Percentiles rank a stretch among this genome's conserved stretches.
These are phyloP conservation scores for Diplocarpon rosae DNA, from an alignment of 2,329 filamentous ascomycete genomes.

Conservation along the genomic window DNA sequence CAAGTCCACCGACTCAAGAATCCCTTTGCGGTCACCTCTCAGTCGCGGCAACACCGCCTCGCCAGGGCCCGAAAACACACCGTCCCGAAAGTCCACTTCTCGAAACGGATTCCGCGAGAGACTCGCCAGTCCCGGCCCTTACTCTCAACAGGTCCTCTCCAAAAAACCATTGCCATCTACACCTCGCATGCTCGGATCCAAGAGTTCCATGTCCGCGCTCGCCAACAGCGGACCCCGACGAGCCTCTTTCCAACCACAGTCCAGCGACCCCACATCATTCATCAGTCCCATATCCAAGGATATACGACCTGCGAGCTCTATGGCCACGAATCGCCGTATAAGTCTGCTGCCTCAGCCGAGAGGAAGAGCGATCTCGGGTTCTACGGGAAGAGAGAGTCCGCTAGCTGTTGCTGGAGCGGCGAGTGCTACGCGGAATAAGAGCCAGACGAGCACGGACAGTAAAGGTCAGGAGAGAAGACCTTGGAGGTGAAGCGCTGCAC, in stretches of 20 bases:
- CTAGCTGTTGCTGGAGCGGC: conserved; percentile 36
- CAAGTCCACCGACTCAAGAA: conserved; percentile 20
- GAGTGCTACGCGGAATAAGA: conserved; percentile 29
- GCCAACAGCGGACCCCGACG: conserved; percentile 33
- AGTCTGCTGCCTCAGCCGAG: conserved; percentile 41
- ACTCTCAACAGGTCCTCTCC: conserved; percentile 34
- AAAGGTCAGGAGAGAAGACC: conserved; percentile 19
- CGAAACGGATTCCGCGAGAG: conserved; percentile 43
- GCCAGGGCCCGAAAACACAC: conserved; percentile 20
- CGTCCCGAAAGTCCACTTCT: conserved; percentile 20
- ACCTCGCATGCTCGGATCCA: conserved; percentile 21
- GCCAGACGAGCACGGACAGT: conserved; percentile 18
- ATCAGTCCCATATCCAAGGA: conserved; percentile 18
- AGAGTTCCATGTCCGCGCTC: conserved; percentile 35
- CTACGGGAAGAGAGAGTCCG: conserved; percentile 38
- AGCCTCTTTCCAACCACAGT: conserved; percentile 40
- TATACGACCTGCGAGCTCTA: conserved; percentile 44
- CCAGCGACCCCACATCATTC: conserved; percentile 28
- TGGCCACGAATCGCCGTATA: conserved; percentile 39
- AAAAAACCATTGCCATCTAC: conserved; percentile 31
- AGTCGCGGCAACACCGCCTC: conserved; percentile 23
- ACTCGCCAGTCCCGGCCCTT: conserved; percentile 41
- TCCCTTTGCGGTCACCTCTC: conserved; percentile 25
- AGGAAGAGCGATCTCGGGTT: conserved; percentile 21
- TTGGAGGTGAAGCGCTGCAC: conserved; percentile 14